phyloP scores from a whole-genome alignment of 2,329 filamentous ascomycete genomes.

The Epichloe elymi region DNA sequence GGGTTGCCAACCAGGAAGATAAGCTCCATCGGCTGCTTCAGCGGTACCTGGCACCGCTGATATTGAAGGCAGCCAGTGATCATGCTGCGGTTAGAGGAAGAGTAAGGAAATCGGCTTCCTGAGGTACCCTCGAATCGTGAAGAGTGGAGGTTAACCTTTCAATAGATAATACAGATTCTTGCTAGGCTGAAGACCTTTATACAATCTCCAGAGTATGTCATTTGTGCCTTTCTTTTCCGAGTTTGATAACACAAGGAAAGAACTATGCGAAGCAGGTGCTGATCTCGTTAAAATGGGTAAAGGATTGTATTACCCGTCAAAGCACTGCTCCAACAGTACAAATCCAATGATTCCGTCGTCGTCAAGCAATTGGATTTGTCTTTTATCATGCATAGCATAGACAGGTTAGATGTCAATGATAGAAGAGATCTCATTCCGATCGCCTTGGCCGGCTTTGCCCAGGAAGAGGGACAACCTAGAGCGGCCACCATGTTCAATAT shows the following conservation, averaged over 20 bases:
- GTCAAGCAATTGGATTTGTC: slow-evolving; percentile 80
- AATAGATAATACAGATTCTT: slow-evolving; percentile 37
- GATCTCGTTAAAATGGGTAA: slow-evolving; percentile 1
- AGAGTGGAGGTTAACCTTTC: neutral
- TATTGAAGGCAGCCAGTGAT: slow-evolving; percentile 77
- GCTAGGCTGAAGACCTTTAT: slow-evolving; percentile 42
- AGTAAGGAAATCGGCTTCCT: slow-evolving; percentile 23
- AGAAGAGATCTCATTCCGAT: slow-evolving; percentile 59
- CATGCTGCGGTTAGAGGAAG: slow-evolving; percentile 70
- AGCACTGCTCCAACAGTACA: slow-evolving; percentile 81
- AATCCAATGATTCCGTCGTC: slow-evolving; percentile 55
- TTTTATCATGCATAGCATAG: slow-evolving; percentile 73
- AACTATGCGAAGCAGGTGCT: neutral
- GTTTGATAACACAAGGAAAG: neutral
- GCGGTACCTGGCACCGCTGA: slow-evolving; percentile 65
- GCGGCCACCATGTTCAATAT: slow-evolving; percentile 64
- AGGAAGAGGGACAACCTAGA: slow-evolving; percentile 18
- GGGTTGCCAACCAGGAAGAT: slow-evolving; percentile 67
- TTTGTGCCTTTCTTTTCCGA: slow-evolving; percentile 7
- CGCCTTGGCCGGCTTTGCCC: slow-evolving; percentile 19
- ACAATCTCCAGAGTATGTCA: slow-evolving; percentile 33
- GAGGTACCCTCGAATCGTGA: neutral
- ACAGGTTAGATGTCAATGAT: slow-evolving; percentile 39
- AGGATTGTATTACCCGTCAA: slow-evolving; percentile 70
- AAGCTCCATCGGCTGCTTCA: slow-evolving; percentile 70